Evolutionary conservation across 768 basidiomycete genomes (phyloP).

Genomic region (Hypholoma sublateritium): DNA sequence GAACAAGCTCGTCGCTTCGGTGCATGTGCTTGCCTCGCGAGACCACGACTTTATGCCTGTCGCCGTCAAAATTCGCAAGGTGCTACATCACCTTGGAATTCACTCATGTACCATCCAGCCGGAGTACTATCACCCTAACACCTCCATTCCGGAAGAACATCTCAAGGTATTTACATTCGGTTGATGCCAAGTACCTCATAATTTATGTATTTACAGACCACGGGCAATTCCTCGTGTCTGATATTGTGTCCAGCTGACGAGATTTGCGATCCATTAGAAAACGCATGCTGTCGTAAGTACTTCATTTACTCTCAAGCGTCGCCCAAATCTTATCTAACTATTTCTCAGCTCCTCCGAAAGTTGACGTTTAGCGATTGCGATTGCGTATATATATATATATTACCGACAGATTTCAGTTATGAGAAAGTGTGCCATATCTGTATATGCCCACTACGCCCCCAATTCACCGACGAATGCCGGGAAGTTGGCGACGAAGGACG

Average conservation of each 20-base stretch:
- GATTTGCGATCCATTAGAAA: constrained; percentile 65
- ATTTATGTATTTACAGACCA: constrained; percentile 33
- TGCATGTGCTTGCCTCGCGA: constrained; percentile 86
- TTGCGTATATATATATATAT: constrained; percentile 5
- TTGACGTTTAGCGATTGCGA: constrained; percentile 39
- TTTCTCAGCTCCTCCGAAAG: constrained; percentile 43
- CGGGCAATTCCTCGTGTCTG: constrained; percentile 60
- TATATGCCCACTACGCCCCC: constrained; percentile 21
- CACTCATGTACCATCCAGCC: constrained; percentile 96
- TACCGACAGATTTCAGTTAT: constrained; percentile 7
- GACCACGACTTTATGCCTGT: constrained; percentile 90
- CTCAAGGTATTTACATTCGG: constrained; percentile 40
- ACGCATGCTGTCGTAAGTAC: constrained; percentile 79
- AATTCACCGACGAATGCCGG: constrained; percentile 57
- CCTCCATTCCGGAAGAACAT: constrained; percentile 43
- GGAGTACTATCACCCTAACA: constrained; percentile 57
- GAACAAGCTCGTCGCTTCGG: constrained; percentile 90
- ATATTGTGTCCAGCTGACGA: constrained; percentile 71
- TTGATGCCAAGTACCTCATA: background rate
- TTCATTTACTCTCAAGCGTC: constrained; percentile 1
- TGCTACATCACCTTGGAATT: constrained; percentile 87
- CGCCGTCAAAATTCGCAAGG: constrained; percentile 79
- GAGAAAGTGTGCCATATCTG: no score
- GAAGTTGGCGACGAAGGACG: constrained; percentile 72
- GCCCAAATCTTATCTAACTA: constrained; percentile 7